phyloP scores from a whole-genome alignment of 73 alveolate species.

The Paramecium pentaurelia region DNA sequence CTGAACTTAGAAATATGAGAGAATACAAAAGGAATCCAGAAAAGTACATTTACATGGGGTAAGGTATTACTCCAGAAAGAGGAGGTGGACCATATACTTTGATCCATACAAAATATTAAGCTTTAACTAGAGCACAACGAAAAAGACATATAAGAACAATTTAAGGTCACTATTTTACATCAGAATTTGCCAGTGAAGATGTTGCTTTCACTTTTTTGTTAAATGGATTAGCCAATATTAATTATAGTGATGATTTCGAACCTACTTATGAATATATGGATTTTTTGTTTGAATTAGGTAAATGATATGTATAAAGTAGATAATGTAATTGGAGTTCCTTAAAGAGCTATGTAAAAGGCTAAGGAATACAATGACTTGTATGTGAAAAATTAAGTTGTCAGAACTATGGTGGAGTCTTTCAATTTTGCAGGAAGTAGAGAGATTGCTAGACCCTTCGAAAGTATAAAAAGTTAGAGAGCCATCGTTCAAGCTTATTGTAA shows the following conservation, averaged over 20 bases:
- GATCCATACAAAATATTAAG: conserved; percentile 21
- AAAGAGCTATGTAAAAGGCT: conserved; percentile 18
- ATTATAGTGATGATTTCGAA: conserved; percentile 27
- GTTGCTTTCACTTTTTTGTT: conserved; percentile 21
- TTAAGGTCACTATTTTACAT: conserved; percentile 31
- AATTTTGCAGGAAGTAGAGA: conserved; percentile 43
- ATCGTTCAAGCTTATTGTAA: conserved; percentile 28
- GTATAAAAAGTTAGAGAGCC: neutral
- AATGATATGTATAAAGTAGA: neutral
- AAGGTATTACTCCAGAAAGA: conserved; percentile 49
- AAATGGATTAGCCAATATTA: conserved; percentile 14
- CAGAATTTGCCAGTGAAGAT: conserved; percentile 31
- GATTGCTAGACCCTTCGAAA: conserved; percentile 22
- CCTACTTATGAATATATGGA: conserved; percentile 7
- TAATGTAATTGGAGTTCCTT: conserved; percentile 36
- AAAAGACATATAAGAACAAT: conserved; percentile 30
- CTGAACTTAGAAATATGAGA: conserved; percentile 49
- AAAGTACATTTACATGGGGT: conserved; percentile 12
- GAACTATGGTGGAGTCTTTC: conserved; percentile 9
- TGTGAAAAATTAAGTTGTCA: conserved; percentile 26
- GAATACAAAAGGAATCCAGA: conserved; percentile 45
- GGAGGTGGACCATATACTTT: conserved; percentile 44
- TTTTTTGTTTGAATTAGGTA: conserved; percentile 30
- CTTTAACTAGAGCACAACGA: conserved; percentile 18
- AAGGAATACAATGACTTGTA: conserved; percentile 29